Percentiles rank a stretch among this genome's conserved stretches.
Conservation (phyloP, 2,329 filamentous ascomycete genomes). For the Colletotrichum lindemuthianum region DNA sequence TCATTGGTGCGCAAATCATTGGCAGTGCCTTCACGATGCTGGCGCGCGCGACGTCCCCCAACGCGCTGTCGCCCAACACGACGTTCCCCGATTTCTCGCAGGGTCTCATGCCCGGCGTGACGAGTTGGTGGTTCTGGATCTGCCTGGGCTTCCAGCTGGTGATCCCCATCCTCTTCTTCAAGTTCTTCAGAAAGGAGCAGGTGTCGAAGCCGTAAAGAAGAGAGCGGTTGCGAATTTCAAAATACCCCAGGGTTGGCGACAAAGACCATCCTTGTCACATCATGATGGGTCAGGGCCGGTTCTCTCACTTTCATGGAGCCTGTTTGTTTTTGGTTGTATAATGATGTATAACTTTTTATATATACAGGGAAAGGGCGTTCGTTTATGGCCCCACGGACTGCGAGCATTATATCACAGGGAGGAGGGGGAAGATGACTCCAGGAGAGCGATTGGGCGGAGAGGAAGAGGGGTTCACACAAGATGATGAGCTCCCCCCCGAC, state of each 20-base stretch:
- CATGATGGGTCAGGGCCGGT: conserved; percentile 32
- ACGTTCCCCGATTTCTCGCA: conserved; percentile 71
- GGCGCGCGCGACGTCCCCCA: conserved; percentile 68
- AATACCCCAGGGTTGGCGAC: conserved; percentile 26
- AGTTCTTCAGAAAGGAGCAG: conserved; percentile 68
- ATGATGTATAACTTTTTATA: conserved; percentile 31
- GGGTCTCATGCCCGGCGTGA: conserved; percentile 55
- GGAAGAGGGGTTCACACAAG: background rate
- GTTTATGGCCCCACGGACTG: conserved; percentile 27
- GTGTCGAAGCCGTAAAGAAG: conserved; percentile 59
- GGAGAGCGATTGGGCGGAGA: background rate
- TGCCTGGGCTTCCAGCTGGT: conserved; percentile 65
- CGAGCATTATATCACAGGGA: conserved; percentile 9
- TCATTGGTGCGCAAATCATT: conserved; percentile 69
- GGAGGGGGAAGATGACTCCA: background rate
- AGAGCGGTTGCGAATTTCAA: conserved; percentile 28
- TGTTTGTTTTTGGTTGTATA: conserved; percentile 30
- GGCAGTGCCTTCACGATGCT: conserved; percentile 71
- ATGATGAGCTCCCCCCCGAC: background rate
- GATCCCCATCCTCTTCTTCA: conserved; percentile 67
- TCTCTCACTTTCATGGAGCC: conserved; percentile 31
- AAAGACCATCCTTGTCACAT: conserved; percentile 17
- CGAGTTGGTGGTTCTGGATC: conserved; percentile 69
- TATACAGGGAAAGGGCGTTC: conserved; percentile 28
- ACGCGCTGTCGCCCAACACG: conserved; percentile 67